phyloP scores from a whole-genome alignment of 306 rosid genomes.

The Chamaecrista fasciculata region DNA sequence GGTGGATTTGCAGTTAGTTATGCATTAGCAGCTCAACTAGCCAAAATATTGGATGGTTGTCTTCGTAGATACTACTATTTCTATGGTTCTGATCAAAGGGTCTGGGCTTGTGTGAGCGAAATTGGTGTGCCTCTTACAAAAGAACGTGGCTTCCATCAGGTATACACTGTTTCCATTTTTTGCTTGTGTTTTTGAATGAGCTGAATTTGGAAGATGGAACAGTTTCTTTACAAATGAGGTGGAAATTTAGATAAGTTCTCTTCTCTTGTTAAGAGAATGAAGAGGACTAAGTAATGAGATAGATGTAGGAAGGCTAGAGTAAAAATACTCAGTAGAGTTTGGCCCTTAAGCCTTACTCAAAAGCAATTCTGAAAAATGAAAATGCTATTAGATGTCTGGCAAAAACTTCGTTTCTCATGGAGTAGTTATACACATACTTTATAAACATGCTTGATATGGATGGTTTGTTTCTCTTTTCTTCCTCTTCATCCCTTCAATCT shows the following conservation, averaged over 20 bases:
- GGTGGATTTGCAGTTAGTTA: conserved; percentile 88
- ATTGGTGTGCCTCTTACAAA: conserved; percentile 74
- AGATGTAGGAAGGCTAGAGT: neutral
- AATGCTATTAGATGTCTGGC: neutral
- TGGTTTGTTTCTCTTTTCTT: neutral
- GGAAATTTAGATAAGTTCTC: neutral
- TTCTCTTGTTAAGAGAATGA: neutral
- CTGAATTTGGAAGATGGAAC: neutral
- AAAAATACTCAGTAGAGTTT: neutral
- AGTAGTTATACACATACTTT: neutral
- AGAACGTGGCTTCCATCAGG: conserved; percentile 93
- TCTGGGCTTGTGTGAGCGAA: conserved; percentile 84
- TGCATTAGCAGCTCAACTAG: conserved; percentile 72
- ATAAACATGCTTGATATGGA: neutral
- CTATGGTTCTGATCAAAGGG: conserved; percentile 95
- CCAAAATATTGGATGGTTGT: conserved; percentile 65
- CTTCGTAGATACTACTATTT: conserved; percentile 62
- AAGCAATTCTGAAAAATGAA: neutral
- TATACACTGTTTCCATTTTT: conserved; percentile 29
- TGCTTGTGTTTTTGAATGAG: neutral
- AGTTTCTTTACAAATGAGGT: neutral
- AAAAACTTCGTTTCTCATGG: neutral
- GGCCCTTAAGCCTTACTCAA: neutral
- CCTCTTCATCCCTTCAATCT: neutral
- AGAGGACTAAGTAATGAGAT: neutral